Evolutionary conservation across 495 filamentous ascomycete species (phyloP).

Genomic region (Bathelium albidoporum): DNA sequence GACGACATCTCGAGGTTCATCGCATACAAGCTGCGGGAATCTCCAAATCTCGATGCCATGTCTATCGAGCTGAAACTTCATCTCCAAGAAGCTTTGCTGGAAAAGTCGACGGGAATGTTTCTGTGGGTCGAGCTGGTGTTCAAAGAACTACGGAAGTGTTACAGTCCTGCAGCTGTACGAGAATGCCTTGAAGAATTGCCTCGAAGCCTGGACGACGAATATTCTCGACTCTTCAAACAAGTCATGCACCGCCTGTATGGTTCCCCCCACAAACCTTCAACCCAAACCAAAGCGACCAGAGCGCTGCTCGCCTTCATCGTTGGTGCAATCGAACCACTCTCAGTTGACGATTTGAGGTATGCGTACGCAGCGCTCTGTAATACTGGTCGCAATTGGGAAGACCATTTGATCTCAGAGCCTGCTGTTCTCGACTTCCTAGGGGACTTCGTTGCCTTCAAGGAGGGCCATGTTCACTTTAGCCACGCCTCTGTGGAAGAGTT

Average conservation of each 20-base stretch:
- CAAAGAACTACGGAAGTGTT: not conserved
- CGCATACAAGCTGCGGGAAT: not conserved
- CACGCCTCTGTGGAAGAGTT: not conserved
- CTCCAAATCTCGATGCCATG: not conserved
- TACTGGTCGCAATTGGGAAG: not conserved
- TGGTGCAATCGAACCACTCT: not conserved
- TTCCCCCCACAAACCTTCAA: not conserved
- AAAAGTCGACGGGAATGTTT: not conserved
- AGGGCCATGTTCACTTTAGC: not conserved
- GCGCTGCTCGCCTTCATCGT: not conserved
- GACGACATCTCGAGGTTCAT: not conserved
- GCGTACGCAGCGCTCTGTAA: not conserved
- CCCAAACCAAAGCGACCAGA: not conserved
- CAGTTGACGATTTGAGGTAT: not conserved
- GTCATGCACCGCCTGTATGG: not conserved
- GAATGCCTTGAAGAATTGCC: not conserved
- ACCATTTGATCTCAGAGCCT: not conserved
- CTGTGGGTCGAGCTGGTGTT: not conserved
- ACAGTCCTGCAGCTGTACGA: not conserved
- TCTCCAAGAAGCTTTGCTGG: not conserved
- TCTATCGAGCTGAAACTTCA: not conserved
- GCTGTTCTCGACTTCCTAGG: not conserved
- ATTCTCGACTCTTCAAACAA: not conserved
- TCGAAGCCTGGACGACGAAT: not conserved
- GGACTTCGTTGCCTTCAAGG: not conserved